Conservation (phyloP, 176 grass and related monocot genomes). For the Dendrocalamus sinicus region DNA sequence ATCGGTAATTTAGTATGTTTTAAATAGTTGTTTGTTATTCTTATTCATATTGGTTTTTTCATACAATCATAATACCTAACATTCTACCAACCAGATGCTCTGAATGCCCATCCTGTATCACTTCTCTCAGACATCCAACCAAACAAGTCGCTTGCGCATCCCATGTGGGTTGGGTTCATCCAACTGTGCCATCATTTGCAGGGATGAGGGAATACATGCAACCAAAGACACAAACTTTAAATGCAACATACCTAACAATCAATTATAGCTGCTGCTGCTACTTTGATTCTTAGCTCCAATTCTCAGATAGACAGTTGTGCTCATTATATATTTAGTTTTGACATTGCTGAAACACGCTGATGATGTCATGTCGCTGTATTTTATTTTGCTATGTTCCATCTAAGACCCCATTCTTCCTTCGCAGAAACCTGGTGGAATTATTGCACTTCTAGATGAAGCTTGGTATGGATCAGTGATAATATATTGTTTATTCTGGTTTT, state of each 20-base stretch:
- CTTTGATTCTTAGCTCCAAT: constrained; percentile 37
- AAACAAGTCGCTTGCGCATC: background rate
- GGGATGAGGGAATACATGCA: constrained; percentile 23
- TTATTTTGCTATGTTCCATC: constrained; percentile 19
- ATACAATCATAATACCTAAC: constrained; percentile 1
- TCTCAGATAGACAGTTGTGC: constrained; percentile 18
- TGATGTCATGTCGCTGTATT: constrained; percentile 11
- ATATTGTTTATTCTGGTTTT: constrained; percentile 40
- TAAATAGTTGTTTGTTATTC: constrained; percentile 28
- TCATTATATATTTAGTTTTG: constrained; percentile 31
- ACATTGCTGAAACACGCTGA: constrained; percentile 12
- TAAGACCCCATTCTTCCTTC: constrained; percentile 42
- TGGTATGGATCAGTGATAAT: constrained; percentile 65
- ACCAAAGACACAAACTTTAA: background rate
- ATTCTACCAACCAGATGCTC: constrained; percentile 1
- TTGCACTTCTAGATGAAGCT: constrained; percentile 95
- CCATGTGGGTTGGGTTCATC: constrained; percentile 1
- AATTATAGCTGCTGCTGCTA: constrained; percentile 33
- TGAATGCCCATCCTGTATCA: background rate
- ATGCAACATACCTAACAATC: constrained; percentile 10
- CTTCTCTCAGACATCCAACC: constrained; percentile 8
- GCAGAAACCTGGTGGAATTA: constrained; percentile 99
- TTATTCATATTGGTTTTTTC: constrained; percentile 18
- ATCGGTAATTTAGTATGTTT: constrained; percentile 9
- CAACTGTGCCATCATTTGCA: constrained; percentile 1